A percentile compares a stretch with the other conserved stretches of the same genome.
These are phyloP conservation scores for Conticribra guillardii DNA, from an alignment of 108 stramenopile genomes.

Conservation along the genomic window DNA sequence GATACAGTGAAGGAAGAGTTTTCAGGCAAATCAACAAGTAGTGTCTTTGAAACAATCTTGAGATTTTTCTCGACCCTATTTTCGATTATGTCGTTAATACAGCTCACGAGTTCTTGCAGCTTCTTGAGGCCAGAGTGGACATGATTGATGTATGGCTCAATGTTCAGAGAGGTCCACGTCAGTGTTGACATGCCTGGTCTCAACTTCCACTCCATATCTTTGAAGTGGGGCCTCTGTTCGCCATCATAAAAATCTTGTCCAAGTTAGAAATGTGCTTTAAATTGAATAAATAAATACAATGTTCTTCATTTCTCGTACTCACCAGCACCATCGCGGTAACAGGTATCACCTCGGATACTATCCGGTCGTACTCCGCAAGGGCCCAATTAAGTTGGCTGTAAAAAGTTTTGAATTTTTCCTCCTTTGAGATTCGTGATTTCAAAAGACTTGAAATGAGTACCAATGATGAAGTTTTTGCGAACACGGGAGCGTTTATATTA, in stretches of 20 bases:
- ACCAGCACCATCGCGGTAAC: conserved; percentile 80
- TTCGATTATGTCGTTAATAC: conserved; percentile 91
- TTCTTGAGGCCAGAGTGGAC: conserved; percentile 74
- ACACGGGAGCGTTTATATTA: not conserved
- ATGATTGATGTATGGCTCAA: conserved; percentile 87
- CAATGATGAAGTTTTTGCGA: not conserved
- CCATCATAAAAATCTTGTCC: no score
- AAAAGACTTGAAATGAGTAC: conserved; percentile 17
- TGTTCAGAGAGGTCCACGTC: conserved; percentile 95
- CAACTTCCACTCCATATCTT: conserved; percentile 93
- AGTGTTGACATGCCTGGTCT: conserved; percentile 93
- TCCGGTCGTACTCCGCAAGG: conserved; percentile 85
- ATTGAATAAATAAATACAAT: no score
- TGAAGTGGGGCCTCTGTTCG: conserved; percentile 80
- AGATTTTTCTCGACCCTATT: conserved; percentile 93
- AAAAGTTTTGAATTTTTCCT: conserved; percentile 91
- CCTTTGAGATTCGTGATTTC: conserved; percentile 16
- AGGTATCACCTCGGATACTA: conserved; percentile 84
- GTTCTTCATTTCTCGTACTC: no score
- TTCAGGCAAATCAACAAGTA: conserved; percentile 89
- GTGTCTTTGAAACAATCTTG: conserved; percentile 82
- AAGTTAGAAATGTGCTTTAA: no score
- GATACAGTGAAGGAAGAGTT: conserved; percentile 85
- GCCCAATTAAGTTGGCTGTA: conserved; percentile 88
- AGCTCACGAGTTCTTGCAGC: conserved; percentile 85